Evolutionary conservation across 2,329 filamentous ascomycete genomes (phyloP).

Genomic region (Monilinia fructicola): DNA sequence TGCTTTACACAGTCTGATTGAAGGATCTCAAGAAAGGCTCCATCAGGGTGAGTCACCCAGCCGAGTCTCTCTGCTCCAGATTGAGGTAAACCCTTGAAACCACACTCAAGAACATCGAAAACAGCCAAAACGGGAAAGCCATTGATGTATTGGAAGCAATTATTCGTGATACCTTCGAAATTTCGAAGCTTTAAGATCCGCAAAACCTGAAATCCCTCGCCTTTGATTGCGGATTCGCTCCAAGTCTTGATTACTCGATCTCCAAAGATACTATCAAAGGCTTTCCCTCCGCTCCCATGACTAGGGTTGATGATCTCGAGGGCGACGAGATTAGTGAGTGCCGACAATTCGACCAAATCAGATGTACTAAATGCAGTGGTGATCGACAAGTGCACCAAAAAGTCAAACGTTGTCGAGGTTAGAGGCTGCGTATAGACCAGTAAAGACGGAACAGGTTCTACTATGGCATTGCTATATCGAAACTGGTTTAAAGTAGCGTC

Average conservation of each 20-base stretch:
- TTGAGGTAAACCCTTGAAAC: slow-evolving; percentile 25
- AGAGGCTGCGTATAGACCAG: slow-evolving; percentile 35
- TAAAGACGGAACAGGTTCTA: slow-evolving; percentile 31
- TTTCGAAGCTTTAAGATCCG: slow-evolving; percentile 40
- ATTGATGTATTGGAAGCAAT: slow-evolving; percentile 38
- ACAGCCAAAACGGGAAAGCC: slow-evolving; percentile 38
- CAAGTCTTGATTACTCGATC: slow-evolving; percentile 40
- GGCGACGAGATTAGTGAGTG: slow-evolving; percentile 37
- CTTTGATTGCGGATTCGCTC: slow-evolving; percentile 33
- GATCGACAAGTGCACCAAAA: slow-evolving; percentile 39
- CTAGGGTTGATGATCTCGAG: slow-evolving; percentile 37
- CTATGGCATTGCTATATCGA: slow-evolving; percentile 35
- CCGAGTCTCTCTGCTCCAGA: slow-evolving; percentile 28
- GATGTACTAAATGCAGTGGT: slow-evolving; percentile 32
- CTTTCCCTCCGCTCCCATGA: neutral
- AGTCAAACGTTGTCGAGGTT: slow-evolving; percentile 37
- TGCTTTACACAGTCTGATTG: slow-evolving; percentile 33
- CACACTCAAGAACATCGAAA: slow-evolving; percentile 37
- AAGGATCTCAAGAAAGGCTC: slow-evolving; percentile 28
- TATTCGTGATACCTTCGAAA: slow-evolving; percentile 35
- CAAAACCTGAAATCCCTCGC: slow-evolving; percentile 37
- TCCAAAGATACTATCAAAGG: slow-evolving; percentile 25
- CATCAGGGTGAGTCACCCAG: slow-evolving; percentile 31
- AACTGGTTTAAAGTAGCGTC: slow-evolving; percentile 28
- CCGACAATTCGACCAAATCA: slow-evolving; percentile 38